A percentile compares a stretch with the other conserved stretches of the same genome.
Conservation (phyloP, 345 rosid species). For the Cochlearia excelsa region DNA sequence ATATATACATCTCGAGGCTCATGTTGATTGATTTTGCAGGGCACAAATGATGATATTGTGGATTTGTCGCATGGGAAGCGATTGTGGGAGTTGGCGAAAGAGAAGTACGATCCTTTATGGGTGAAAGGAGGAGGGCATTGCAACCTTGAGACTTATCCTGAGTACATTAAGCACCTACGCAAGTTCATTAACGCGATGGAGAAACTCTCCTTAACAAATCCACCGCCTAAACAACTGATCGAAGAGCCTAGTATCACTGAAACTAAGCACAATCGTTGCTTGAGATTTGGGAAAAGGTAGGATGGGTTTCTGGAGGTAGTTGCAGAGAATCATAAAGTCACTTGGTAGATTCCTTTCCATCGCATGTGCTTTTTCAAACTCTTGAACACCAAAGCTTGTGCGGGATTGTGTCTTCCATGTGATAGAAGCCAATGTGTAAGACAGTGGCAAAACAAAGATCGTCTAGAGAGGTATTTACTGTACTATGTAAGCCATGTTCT, state of each 20-base stretch:
- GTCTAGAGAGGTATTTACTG: conserved; percentile 9
- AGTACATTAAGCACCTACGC: conserved; percentile 80
- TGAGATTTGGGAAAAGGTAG: conserved; percentile 54
- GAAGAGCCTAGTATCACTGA: conserved; percentile 57
- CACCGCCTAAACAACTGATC: conserved; percentile 45
- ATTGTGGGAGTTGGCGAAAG: conserved; percentile 88
- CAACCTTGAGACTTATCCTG: conserved; percentile 91
- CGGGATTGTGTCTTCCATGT: conserved; percentile 22
- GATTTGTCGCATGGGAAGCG: conserved; percentile 88
- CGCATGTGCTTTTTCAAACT: conserved; percentile 11
- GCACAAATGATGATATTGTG: conserved; percentile 84
- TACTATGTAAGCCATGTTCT: conserved; percentile 19
- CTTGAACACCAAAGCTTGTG: conserved; percentile 22
- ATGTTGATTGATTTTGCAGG: conserved; percentile 46
- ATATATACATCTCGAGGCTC: not conserved
- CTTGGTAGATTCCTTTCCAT: conserved; percentile 21
- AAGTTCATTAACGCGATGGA: conserved; percentile 87
- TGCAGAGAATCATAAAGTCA: conserved; percentile 16
- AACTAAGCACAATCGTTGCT: conserved; percentile 60
- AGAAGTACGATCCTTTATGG: conserved; percentile 93
- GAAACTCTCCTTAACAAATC: conserved; percentile 62
- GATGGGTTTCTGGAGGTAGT: not conserved
- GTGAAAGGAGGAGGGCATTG: conserved; percentile 98
- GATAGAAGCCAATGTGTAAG: conserved; percentile 18
- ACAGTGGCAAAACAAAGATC: conserved; percentile 6